A percentile compares a stretch with the other conserved stretches of the same genome.
Conservation (phyloP, 495 filamentous ascomycete species). For the Terfezia claveryi region DNA sequence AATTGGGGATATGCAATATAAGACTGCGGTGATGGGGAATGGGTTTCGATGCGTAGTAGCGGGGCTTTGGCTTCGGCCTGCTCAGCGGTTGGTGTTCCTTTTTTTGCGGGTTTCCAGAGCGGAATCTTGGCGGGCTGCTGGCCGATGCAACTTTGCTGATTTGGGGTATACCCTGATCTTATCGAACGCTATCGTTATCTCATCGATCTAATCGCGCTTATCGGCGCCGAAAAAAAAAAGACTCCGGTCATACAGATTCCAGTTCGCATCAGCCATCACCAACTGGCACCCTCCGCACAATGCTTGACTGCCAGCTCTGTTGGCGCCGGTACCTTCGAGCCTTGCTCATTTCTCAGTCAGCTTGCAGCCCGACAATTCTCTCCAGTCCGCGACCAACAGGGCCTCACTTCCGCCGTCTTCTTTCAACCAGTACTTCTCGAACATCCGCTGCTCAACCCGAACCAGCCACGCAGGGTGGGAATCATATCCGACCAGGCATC, state of each 20-base stretch:
- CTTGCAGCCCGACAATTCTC: neutral
- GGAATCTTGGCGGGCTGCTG: neutral
- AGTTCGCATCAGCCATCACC: neutral
- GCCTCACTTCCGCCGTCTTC: too few relatives aligned
- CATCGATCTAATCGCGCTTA: neutral
- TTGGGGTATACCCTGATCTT: neutral
- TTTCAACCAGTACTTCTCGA: too few relatives aligned
- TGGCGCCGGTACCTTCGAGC: neutral
- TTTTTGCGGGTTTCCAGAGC: neutral
- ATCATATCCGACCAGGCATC: too few relatives aligned
- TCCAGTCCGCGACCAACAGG: too few relatives aligned
- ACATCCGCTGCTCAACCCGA: too few relatives aligned
- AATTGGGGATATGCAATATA: too few relatives aligned
- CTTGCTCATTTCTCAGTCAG: neutral
- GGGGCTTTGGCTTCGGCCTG: neutral
- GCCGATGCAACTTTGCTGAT: too few relatives aligned
- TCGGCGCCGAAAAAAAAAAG: neutral
- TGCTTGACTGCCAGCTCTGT: constrained; percentile 10
- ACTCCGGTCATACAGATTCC: neutral
- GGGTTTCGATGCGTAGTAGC: neutral
- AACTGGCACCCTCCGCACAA: neutral
- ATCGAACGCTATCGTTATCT: neutral
- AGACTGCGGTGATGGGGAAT: neutral
- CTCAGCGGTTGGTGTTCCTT: neutral
- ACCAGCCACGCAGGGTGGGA: too few relatives aligned